phyloP scores from a whole-genome alignment of 202 grass and related monocot genomes.

The Zizania palustris region DNA sequence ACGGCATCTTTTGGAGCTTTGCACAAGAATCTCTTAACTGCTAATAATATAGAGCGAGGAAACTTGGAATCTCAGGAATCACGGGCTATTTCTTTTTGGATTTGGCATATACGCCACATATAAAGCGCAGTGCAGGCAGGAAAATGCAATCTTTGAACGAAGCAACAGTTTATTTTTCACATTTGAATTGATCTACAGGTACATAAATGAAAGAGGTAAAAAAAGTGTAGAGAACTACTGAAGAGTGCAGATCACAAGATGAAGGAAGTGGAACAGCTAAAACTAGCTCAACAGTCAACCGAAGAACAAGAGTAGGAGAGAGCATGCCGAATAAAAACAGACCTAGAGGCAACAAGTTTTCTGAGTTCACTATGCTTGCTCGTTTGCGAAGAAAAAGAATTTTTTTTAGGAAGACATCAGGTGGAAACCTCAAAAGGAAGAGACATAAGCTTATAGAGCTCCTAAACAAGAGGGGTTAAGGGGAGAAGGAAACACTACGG shows the following conservation, averaged over 20 bases:
- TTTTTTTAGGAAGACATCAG: slow-evolving; percentile 15
- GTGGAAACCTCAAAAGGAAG: background rate
- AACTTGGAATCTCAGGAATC: slow-evolving; percentile 53
- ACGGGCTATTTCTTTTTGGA: slow-evolving; percentile 32
- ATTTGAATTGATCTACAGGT: background rate
- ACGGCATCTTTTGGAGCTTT: slow-evolving; percentile 53
- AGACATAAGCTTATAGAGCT: background rate
- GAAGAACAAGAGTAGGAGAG: background rate
- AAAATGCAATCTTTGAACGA: slow-evolving; percentile 14
- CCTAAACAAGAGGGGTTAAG: background rate
- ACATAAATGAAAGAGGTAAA: background rate
- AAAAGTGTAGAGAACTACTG: background rate
- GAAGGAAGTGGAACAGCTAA: background rate
- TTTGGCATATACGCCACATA: slow-evolving; percentile 29
- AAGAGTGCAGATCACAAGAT: slow-evolving; percentile 20
- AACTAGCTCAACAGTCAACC: slow-evolving; percentile 5
- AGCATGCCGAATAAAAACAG: background rate
- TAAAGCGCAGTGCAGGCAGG: background rate
- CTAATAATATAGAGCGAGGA: slow-evolving; percentile 44
- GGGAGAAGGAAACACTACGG: background rate
- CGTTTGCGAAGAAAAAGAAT: slow-evolving; percentile 32
- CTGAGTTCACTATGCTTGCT: background rate
- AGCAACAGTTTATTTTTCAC: slow-evolving; percentile 13
- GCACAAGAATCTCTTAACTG: slow-evolving; percentile 55
- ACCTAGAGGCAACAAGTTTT: background rate